phyloP scores from a whole-genome alignment of 371 early-diverging fungal genomes.

The Smittium culicis region DNA sequence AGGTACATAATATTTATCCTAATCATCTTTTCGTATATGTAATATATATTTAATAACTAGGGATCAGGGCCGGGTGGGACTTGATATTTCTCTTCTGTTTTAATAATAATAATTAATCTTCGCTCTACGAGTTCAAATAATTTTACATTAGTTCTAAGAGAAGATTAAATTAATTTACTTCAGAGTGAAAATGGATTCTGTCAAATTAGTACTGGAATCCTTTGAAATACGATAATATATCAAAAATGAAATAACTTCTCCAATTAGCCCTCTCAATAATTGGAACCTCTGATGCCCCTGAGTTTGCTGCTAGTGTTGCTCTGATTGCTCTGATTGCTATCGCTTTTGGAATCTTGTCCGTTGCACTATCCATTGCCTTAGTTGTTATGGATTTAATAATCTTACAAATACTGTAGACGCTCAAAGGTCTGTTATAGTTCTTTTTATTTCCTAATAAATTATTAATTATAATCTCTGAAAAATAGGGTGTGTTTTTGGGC shows the following conservation, averaged over 20 bases:
- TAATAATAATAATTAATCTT: background rate
- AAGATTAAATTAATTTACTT: too few relatives aligned
- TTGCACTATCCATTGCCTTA: background rate
- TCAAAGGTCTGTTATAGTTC: background rate
- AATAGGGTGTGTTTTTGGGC: background rate
- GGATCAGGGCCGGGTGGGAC: background rate
- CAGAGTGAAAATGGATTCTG: too few relatives aligned
- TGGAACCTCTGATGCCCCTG: background rate
- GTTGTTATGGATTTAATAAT: background rate
- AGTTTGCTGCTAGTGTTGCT: background rate
- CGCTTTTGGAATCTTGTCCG: background rate
- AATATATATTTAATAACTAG: background rate
- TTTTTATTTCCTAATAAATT: background rate
- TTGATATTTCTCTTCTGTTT: background rate
- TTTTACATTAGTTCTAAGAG: background rate
- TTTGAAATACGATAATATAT: background rate
- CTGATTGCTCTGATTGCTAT: slow-evolving; percentile 2
- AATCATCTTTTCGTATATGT: background rate
- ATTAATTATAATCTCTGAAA: background rate
- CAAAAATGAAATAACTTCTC: background rate
- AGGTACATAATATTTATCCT: too few relatives aligned
- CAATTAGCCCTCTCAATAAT: background rate
- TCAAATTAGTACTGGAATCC: background rate
- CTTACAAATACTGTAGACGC: background rate
- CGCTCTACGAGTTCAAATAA: background rate